A percentile compares a stretch with the other conserved stretches of the same genome.
Conservation (phyloP, 1,139 yeast genomes). For the Blastobotrys ciferrii region DNA sequence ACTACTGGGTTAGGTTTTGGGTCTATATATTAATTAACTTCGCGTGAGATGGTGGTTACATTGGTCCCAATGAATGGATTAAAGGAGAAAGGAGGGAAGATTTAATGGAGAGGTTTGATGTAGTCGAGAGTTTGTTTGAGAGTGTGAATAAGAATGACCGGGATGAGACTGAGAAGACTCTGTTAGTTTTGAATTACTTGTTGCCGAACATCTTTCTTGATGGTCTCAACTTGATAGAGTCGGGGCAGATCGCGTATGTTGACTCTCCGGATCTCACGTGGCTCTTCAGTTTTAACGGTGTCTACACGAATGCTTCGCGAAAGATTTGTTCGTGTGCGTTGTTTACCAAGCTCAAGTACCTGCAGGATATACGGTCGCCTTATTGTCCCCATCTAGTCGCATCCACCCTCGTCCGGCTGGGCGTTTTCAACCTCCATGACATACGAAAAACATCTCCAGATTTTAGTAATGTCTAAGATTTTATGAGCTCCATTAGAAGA, state of each 20-base stretch:
- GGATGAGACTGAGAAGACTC: constrained; percentile 3
- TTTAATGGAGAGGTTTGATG: constrained; percentile 3
- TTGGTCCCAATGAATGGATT: too few relatives aligned
- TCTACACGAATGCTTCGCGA: neutral
- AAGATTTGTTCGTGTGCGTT: constrained; percentile 4
- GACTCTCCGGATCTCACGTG: neutral
- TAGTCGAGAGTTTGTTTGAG: constrained; percentile 1
- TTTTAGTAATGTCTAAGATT: too few relatives aligned
- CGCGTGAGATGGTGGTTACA: too few relatives aligned
- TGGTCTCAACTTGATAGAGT: constrained; percentile 6
- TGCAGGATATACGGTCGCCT: neutral
- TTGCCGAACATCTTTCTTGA: constrained; percentile 7
- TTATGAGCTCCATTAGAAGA: too few relatives aligned
- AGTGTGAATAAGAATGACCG: neutral
- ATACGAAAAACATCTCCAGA: too few relatives aligned
- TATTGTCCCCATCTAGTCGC: constrained; percentile 9
- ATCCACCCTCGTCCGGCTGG: neutral
- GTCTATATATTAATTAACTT: too few relatives aligned
- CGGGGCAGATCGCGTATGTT: neutral
- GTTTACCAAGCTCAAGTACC: constrained; percentile 1
- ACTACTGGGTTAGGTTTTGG: too few relatives aligned
- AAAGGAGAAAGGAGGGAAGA: too few relatives aligned
- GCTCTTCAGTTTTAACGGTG: neutral
- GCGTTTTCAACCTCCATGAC: neutral
- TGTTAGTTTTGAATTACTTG: constrained; percentile 7